Conservation (phyloP, 169 alveolate genomes). For the Neospora caninum region DNA sequence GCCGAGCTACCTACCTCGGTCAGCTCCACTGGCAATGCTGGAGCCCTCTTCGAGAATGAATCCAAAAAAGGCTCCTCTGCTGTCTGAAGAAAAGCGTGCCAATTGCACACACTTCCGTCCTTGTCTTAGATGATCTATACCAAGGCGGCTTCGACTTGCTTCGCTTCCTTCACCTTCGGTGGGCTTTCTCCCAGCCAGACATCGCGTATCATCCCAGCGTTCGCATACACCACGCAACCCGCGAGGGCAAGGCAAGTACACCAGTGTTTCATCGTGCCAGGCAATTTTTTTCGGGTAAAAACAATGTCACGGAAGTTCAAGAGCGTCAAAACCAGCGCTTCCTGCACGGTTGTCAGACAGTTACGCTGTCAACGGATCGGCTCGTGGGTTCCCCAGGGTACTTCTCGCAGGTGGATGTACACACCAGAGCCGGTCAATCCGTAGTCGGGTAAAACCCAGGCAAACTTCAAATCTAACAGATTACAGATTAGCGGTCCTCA, state of each 20-base stretch:
- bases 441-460: too few relatives aligned
- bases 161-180: slow-evolving; percentile 28
- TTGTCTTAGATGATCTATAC: not conserved
- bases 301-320: too few relatives aligned
- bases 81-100: not conserved
- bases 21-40: not conserved
- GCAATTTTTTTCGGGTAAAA: too few relatives aligned
- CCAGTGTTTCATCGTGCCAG: not conserved
- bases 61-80: not conserved
- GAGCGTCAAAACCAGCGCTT: too few relatives aligned
- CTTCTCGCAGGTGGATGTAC: too few relatives aligned
- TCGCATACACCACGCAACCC: not conserved
- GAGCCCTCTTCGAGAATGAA: not conserved
- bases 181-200: slow-evolving; percentile 7
- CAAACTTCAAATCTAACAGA: too few relatives aligned
- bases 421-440: too few relatives aligned
- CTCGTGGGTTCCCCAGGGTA: too few relatives aligned
- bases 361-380: too few relatives aligned
- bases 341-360: too few relatives aligned
- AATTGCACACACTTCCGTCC: not conserved
- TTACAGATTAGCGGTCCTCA: too few relatives aligned
- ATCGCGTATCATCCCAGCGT: not conserved
- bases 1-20: not conserved
- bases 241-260: not conserved
- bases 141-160: not conserved